Base-by-base conservation (phyloP, 208 protist species). In the Crithidia bombi region DNA sequence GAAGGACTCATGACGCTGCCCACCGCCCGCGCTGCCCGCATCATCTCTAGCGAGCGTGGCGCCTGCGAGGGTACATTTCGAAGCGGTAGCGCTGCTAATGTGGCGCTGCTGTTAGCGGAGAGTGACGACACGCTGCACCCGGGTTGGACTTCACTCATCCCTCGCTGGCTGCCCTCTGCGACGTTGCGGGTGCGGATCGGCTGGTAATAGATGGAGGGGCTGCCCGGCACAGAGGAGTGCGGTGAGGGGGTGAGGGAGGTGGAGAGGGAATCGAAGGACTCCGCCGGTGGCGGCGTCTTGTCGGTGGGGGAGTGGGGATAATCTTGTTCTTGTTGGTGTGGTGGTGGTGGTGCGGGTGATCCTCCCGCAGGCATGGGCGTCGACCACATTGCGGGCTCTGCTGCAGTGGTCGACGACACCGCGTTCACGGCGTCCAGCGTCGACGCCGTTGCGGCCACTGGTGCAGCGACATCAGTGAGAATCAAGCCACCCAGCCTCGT, bases 81-180 rank as follows among this genome's bases (percentile, higher is more conserved):
- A n/a, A 52, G 5, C 3, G 58, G 43, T 44, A 65, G 32, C 43
- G 58, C 58, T 4, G 43, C 43, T 17, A 52, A 17, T 17, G 58
- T 65, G 1, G 43, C 28, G 32, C 58, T 65, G 58, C 58, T 44
- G 43, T 65, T 65, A 17, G 58, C 43, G 7, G 43, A 54, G 5
- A 65, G 39, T 0, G 58, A 63, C 15, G 57, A 65, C 5, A 65
- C 58, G 58, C 58, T 65, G 43, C 58, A 65, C 14, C 58, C 39
- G 2, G 44, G 28, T 12, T 38, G 43, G 19, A 44, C 14, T 0
- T 65, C 44, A 5, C 25, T 7, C 43, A 39, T 41, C 23, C 38
- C 44, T 0, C 58, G 58, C 58, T 65, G 58, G 14, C 30, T 41
- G 23, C 44, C 44, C 5, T 65, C 58, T 0, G 44, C 21, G 26